Conservation (phyloP, 306 rosid species). For the Carpinus fangiana region DNA sequence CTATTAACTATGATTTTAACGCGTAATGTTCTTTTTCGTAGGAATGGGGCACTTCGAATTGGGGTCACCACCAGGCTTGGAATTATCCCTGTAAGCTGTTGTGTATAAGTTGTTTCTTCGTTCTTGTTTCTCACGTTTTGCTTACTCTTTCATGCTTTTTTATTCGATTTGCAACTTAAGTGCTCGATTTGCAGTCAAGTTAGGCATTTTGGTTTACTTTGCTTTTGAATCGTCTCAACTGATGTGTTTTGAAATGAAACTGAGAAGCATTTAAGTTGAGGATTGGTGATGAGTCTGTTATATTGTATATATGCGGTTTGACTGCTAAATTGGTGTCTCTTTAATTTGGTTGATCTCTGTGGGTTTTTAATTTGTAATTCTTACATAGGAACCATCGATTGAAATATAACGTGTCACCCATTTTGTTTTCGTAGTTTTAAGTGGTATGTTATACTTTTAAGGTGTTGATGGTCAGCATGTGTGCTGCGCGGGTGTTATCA, state of each 20-base stretch:
- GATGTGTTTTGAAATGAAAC: not conserved
- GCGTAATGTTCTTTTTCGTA: constrained; percentile 23
- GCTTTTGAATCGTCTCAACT: not conserved
- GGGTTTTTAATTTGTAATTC: not conserved
- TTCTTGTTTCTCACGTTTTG: not conserved
- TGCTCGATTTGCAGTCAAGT: not conserved
- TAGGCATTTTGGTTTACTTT: not conserved
- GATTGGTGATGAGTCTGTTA: not conserved
- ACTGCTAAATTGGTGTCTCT: not conserved
- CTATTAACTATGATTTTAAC: not conserved
- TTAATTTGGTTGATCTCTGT: not conserved
- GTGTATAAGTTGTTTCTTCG: not conserved
- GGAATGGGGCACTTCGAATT: constrained; percentile 78
- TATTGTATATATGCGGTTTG: not conserved
- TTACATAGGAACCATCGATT: not conserved
- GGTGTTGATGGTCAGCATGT: not conserved
- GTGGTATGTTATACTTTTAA: not conserved
- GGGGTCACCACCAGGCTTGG: constrained; percentile 66
- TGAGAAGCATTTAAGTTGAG: not conserved
- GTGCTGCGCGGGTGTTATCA: not conserved
- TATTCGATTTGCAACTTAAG: too few relatives aligned
- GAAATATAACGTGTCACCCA: not conserved
- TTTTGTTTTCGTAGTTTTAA: not conserved
- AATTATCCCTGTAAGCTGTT: constrained; percentile 57
- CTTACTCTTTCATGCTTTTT: too few relatives aligned